These are phyloP conservation scores for Gloeostereum incarnatum DNA, from an alignment of 768 basidiomycete species.

Conservation along the genomic window DNA sequence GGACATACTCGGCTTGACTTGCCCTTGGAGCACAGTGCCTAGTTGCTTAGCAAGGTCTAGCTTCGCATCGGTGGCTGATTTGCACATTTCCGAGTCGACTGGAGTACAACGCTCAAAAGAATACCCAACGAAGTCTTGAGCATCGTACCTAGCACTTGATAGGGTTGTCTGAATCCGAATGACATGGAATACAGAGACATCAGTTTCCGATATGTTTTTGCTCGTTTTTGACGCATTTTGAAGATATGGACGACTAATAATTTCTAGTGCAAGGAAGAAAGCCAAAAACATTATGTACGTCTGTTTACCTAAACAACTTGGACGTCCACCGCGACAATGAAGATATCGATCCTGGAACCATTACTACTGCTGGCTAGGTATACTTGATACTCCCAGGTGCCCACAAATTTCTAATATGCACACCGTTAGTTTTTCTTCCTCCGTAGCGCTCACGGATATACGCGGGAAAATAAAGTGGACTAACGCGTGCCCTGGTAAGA, in stretches of 20 bases:
- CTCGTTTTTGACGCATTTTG: slow-evolving; percentile 89
- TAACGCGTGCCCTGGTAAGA: slow-evolving; percentile 52
- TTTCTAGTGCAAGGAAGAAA: neutral
- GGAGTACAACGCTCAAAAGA: slow-evolving; percentile 7
- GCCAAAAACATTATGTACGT: neutral
- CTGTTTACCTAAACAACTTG: neutral
- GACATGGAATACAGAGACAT: slow-evolving; percentile 84
- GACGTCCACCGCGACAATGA: no score
- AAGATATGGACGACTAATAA: neutral
- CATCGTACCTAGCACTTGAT: slow-evolving; percentile 76
- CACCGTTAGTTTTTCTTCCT: slow-evolving; percentile 6
- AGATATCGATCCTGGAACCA: no score
- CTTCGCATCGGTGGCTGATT: slow-evolving; percentile 55
- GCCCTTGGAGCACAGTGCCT: slow-evolving; percentile 71
- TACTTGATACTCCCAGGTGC: no score
- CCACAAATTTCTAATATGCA: no score
- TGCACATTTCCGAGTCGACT: slow-evolving; percentile 88
- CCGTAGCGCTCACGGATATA: slow-evolving; percentile 36
- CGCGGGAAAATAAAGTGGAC: slow-evolving; percentile 63
- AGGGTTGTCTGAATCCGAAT: slow-evolving; percentile 90
- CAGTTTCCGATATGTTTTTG: slow-evolving; percentile 89
- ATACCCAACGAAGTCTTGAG: no score
- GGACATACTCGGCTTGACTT: slow-evolving; percentile 73
- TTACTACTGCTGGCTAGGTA: no score
- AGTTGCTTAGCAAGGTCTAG: slow-evolving; percentile 74